phyloP scores from a whole-genome alignment of 208 protist genomes.

The Sergeia podlipaevii region DNA sequence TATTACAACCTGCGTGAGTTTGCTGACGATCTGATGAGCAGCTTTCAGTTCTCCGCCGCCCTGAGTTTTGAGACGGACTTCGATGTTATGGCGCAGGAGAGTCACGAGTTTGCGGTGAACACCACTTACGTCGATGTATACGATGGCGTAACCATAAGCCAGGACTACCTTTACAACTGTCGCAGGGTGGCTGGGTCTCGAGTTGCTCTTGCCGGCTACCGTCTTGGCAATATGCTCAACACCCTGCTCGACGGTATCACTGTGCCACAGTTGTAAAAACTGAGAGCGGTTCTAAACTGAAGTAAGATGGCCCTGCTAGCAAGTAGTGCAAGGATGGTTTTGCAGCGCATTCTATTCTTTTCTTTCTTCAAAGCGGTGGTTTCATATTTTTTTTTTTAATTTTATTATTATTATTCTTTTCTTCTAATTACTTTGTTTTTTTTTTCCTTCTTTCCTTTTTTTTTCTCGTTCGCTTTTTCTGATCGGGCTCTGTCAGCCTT shows the following conservation, averaged over 20 bases:
- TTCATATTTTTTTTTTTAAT: background rate
- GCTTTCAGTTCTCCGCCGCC: conserved; percentile 32
- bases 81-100: conserved; percentile 46
- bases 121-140: conserved; percentile 49
- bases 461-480: background rate
- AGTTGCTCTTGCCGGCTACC: conserved; percentile 59
- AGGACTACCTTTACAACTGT: conserved; percentile 56
- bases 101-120: conserved; percentile 58
- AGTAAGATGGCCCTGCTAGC: no score
- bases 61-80: conserved; percentile 17
- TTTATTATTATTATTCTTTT: background rate
- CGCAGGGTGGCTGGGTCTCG: conserved; percentile 37
- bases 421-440: background rate
- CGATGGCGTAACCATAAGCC: conserved; percentile 15
- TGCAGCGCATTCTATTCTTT: background rate
- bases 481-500: no score
- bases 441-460: conserved; percentile 1
- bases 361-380: background rate
- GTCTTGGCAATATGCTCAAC: conserved; percentile 66
- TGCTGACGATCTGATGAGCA: conserved; percentile 59
- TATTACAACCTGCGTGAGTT: conserved; percentile 24
- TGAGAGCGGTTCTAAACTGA: no score
- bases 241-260: conserved; percentile 42
- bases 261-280: no score
- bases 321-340: no score